Evolutionary conservation across 1,284 basidiomycete species (phyloP), one percentile per base, ranked within the genome.

Genomic region (Melampsora larici-populina): DNA sequence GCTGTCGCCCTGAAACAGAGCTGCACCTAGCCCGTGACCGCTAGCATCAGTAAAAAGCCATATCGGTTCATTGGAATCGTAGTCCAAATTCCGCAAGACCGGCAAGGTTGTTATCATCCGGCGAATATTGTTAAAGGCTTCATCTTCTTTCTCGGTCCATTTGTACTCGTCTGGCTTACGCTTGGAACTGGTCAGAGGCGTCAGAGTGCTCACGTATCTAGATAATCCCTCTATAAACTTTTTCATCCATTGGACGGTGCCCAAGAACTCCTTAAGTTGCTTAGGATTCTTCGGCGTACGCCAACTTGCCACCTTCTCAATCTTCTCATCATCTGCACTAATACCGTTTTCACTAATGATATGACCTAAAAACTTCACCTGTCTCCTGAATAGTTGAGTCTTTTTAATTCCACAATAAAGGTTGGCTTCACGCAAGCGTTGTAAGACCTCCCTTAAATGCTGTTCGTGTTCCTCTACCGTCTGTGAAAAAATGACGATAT

Each of bases 401-500:
- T 49, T 49, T 49, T 49, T 49, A 11, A 49, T 49, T 49, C 11
- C 11, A 66, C 0, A 81, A 29, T 70, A 70, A 17, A 55, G n/a
- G 4, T 55, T 55, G 1, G 68, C 68, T 18, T 1, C 5, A 1
- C 48, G 40, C 7, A 70, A 26, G 6, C 48, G 8, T 0, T 49
- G 11, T 11, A 49, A 21, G 21, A 49, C 48, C 21, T 49, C 11
- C 48, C 21, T 11, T 49, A 49, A 21, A 21, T 49, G 48, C 48
- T 49, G 11, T 21, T 49, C 48, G 21, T 87, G 86, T 70, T 87
- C 84, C 9, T 84, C 83, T 0, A 85, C 17, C 0, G 80, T 79
- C 0, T 84, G 0, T 0, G 85, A 86, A 83, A 84, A 87, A 60
- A 87, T 86, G 43, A 87, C 81, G 65, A 87, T 86, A 71, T 87